Evolutionary conservation across 1,284 basidiomycete genomes (phyloP), one percentile per base, ranked within the genome.

Genomic region (Apiotrichum mycotoxinovorans): DNA sequence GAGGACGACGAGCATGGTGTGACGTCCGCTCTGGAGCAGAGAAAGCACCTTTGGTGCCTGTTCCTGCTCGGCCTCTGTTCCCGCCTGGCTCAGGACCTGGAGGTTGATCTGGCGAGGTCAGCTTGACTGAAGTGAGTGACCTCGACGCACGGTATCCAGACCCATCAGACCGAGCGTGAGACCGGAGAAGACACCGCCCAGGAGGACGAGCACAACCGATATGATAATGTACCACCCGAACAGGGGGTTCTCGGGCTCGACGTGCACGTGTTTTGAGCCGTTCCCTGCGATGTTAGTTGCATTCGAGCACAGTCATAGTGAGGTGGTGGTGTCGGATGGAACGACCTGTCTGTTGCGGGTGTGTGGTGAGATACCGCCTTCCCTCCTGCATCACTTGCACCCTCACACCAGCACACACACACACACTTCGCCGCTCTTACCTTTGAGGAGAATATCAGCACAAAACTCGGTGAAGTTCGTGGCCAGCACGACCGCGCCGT

Each of bases 121-220:
- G 42, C 22, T 10, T 22, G 41, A 23, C 18, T 14, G 18, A 7
- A 17, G 35, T 18, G 17, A 14, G 11, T 8, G 35, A 15, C 14
- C 14, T 37, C 8, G 2, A 65, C 66, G 42, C 47, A 72, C 76
- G 57, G 70, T 71, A 57, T 79, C 78, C 30, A 79, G 68, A 23
- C 79, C 79, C 80, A 81, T 81, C 41, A 82, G 65, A 5, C 79
- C 80, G 8, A 82, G 73, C 1, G 80, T 81, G 43, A 82, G 70
- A 5, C 80, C 80, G 0, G 79, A 78, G 66, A 80, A 81, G 26
- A 81, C 67, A 14, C 80, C 80, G 4, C 79, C 78, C 12, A 72
- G 62, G 9, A 73, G 42, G 2, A 75, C 71, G 18, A 75, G 58
- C 3, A 59, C 48, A 27, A 69, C 42, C 1, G 56, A 54, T 5